Evolutionary conservation across 192 early-diverging fungal species (phyloP).

Genomic region (Coemansia sp.): DNA sequence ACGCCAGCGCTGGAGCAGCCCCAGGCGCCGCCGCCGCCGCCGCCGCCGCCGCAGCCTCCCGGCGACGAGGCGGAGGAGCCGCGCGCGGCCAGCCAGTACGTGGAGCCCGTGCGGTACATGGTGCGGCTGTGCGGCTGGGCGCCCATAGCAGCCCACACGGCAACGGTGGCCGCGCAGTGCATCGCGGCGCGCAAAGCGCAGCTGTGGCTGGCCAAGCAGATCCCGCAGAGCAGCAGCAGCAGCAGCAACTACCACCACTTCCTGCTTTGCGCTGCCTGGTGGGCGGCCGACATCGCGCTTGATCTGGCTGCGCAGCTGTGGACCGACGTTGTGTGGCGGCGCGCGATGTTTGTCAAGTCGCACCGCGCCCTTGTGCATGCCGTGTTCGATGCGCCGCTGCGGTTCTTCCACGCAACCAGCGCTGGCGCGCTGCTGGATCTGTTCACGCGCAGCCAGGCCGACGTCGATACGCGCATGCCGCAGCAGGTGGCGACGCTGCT

Average conservation of each 20-base stretch:
- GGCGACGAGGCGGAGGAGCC: too few relatives aligned
- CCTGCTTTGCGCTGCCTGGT: conserved; percentile 19
- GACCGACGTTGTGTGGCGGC: conserved; percentile 32
- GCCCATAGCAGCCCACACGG: conserved; percentile 4
- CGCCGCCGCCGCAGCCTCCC: too few relatives aligned
- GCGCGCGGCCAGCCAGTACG: neutral
- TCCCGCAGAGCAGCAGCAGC: conserved; percentile 8
- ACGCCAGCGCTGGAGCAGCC: too few relatives aligned
- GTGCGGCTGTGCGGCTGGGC: conserved; percentile 30
- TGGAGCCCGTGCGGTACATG: conserved; percentile 33
- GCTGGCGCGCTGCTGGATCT: conserved; percentile 67
- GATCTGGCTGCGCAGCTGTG: conserved; percentile 30
- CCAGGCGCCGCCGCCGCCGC: too few relatives aligned
- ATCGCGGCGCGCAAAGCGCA: conserved; percentile 17
- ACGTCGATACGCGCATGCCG: conserved; percentile 67
- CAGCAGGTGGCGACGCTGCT: conserved; percentile 60
- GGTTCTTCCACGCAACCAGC: conserved; percentile 65
- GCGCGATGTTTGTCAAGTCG: conserved; percentile 37
- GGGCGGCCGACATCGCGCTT: conserved; percentile 21
- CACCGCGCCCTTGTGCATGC: conserved; percentile 27
- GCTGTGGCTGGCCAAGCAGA: conserved; percentile 35
- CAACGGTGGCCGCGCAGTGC: conserved; percentile 29
- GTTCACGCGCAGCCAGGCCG: conserved; percentile 65
- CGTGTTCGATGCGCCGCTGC: conserved; percentile 40
- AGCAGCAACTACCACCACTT: conserved; percentile 17